Conservation (phyloP, 208 protist genomes). For the Crithidia fasciculata region DNA sequence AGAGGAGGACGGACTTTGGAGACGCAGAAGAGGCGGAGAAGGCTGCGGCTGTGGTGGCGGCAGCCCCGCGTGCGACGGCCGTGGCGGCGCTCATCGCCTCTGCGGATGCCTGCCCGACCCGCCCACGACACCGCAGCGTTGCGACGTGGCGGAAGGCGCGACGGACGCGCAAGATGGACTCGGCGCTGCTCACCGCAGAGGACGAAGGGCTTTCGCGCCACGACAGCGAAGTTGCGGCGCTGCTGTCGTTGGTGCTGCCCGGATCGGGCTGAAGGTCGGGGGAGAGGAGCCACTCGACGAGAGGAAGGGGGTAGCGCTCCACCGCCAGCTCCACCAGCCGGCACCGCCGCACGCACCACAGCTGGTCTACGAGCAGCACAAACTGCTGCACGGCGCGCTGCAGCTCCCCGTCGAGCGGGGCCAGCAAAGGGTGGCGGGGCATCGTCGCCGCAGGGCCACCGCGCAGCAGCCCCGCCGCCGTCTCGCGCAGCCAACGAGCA, state of each 20-base stretch:
- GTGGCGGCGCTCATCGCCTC: slow-evolving; percentile 2
- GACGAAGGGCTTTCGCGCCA: background rate
- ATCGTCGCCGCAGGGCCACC: background rate
- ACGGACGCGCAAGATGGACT: background rate
- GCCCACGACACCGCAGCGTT: slow-evolving; percentile 11
- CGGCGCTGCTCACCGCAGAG: background rate
- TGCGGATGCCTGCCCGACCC: background rate
- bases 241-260: background rate
- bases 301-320: slow-evolving; percentile 9
- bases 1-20: background rate
- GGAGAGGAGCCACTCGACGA: slow-evolving; percentile 20
- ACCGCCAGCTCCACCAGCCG: slow-evolving; percentile 22
- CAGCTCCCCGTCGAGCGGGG: background rate
- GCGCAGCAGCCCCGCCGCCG: background rate
- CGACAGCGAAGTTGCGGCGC: background rate
- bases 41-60: background rate
- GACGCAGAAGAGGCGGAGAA: background rate
- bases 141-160: slow-evolving; percentile 12
- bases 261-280: background rate
- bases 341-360: slow-evolving; percentile 13
- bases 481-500: background rate
- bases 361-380: slow-evolving; percentile 8
- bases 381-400: slow-evolving; percentile 5
- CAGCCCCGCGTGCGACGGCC: background rate
- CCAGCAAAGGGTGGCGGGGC: background rate